These are phyloP conservation scores for Beta lomatogona DNA, from an alignment of 179 eudicot species.

Conservation along the genomic window DNA sequence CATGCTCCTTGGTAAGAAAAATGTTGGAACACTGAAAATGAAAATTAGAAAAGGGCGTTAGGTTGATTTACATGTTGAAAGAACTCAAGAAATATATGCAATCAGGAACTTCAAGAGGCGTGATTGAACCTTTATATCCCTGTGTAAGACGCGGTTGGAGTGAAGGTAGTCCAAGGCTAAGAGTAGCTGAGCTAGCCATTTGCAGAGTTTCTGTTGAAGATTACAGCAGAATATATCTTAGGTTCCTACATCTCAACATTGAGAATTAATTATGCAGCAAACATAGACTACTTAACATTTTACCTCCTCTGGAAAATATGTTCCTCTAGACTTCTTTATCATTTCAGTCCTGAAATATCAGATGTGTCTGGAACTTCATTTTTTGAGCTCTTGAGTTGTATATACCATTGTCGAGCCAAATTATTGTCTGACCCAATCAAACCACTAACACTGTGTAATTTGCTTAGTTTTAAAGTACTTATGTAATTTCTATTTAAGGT, in stretches of 20 bases:
- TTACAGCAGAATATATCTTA: constrained; percentile 1
- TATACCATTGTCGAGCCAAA: background rate
- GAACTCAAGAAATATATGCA: background rate
- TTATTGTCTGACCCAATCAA: background rate
- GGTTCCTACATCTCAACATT: no score
- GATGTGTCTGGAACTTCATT: constrained; percentile 11
- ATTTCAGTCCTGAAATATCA: constrained; percentile 59
- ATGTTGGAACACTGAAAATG: constrained; percentile 83
- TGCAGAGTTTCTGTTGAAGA: constrained; percentile 71
- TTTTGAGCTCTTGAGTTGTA: background rate
- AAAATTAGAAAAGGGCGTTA: background rate
- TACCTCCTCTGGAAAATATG: constrained; percentile 91
- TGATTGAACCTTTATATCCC: constrained; percentile 82
- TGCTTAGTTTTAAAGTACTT: no score
- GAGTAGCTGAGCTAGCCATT: constrained; percentile 85
- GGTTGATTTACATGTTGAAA: background rate
- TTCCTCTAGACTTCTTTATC: constrained; percentile 74
- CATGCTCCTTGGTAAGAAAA: constrained; percentile 76
- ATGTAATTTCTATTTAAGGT: no score
- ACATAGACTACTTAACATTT: background rate
- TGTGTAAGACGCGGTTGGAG: constrained; percentile 83
- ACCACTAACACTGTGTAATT: no score
- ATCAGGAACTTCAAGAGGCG: background rate
- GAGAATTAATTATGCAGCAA: no score
- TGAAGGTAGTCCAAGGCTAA: constrained; percentile 93